Evolutionary conservation across 78 protist species (phyloP).

Genomic region (Pigoraptor vietnamica): DNA sequence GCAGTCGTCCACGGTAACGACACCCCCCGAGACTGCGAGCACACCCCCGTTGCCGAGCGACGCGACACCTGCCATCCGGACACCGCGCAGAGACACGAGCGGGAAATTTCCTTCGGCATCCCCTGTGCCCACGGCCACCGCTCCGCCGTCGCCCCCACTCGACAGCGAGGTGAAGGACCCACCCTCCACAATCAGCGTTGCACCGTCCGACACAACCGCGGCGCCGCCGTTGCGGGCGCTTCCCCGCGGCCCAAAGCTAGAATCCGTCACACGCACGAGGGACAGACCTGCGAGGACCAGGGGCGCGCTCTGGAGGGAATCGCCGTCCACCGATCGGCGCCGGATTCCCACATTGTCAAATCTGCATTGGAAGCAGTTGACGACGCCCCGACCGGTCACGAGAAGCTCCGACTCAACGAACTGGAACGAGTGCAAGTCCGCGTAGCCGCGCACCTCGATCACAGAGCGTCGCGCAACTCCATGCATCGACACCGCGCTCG

Average conservation of each 20-base stretch:
- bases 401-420: background rate
- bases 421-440: background rate
- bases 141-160: too few species aligned
- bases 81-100: background rate
- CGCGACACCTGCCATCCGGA: background rate
- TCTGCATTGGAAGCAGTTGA: background rate
- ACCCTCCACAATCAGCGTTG: too few species aligned
- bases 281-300: background rate
- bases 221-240: too few species aligned
- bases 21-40: background rate
- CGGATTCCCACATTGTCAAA: background rate
- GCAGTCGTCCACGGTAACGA: background rate
- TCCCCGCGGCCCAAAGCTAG: too few species aligned
- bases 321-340: background rate
- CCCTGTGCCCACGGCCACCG: background rate
- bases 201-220: too few species aligned
- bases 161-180: too few species aligned
- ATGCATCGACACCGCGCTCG: background rate
- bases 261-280: too few species aligned
- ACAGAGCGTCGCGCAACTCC: background rate
- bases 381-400: background rate
- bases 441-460: background rate
- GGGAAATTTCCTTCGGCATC: background rate
- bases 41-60: background rate
- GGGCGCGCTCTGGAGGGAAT: background rate